Evolutionary conservation across 495 filamentous ascomycete genomes (phyloP), one percentile per base, ranked within the genome.

Genomic region (Cairneyella variabilis): DNA sequence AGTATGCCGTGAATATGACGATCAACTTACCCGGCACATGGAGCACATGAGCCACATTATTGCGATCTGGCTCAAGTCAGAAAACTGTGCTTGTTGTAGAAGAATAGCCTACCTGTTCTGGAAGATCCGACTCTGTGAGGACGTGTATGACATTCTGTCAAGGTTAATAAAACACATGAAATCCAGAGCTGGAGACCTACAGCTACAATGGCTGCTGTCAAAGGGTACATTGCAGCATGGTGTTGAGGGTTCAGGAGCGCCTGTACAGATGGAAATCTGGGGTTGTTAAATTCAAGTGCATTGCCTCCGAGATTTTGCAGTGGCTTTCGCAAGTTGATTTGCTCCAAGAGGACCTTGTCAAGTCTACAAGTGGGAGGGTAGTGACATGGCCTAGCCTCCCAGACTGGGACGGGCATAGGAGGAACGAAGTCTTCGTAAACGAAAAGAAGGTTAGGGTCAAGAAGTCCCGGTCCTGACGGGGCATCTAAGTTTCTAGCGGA

Each of bases 61-160:
- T 5, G 8, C 36, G 20, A 38, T 38, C 36, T 38, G 20, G 14
- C 20, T 38, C 36, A 14, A 17, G n/a, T 5, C n/a, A 17, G 14
- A 38, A 14, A n/a, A 38, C 14, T 38, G 14, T n/a, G 36, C 6
- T 17, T 1, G 0, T 38, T 38, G 14, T 17, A 4, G 5, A 17
- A 38, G 20, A 14, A 14, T 16, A 12, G 20, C 36, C 20, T 17
- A 38, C 23, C 22, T 45, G 41, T 23, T 45, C 41, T 9, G 41
- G 41, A 26, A 45, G 41, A 25, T 22, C 27, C 27, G 18, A 14
- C 8, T 25, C 41, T 3, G 41, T 45, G 21, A 45, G 11, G 14
- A 45, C 41, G 21, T 45, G 16, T 14, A 45, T 45, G 4, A 45
- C 14, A 45, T 45, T 45, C 41, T 45, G 20, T 45, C 12, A 45